phyloP scores from a whole-genome alignment of 495 filamentous ascomycete species.

The Platismatia glauca region DNA sequence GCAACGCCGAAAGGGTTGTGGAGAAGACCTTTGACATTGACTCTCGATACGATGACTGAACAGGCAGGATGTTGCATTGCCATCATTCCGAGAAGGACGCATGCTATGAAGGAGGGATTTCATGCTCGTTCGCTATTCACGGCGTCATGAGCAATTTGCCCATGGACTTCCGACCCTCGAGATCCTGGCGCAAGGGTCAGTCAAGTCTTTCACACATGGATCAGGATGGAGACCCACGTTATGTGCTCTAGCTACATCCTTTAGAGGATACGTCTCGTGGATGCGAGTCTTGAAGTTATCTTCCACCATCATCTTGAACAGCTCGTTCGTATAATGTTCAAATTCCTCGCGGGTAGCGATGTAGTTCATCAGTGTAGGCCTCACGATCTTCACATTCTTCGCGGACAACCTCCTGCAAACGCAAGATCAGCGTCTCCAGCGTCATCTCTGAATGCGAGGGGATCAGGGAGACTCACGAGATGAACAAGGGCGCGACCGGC shows the following conservation, averaged over 20 bases:
- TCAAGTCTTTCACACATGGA: not conserved
- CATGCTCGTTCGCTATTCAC: conserved; percentile 8
- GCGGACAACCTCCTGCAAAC: conserved; percentile 42
- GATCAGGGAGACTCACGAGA: conserved; percentile 46
- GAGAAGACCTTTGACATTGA: conserved; percentile 7
- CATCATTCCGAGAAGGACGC: not conserved
- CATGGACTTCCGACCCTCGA: conserved; percentile 74
- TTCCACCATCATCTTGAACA: conserved; percentile 61
- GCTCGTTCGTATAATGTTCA: conserved; percentile 57
- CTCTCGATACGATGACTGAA: not conserved
- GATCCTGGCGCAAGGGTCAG: conserved; percentile 41
- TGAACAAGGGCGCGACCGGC: conserved; percentile 63
- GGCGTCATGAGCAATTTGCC: conserved; percentile 50
- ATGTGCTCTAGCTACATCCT: conserved; percentile 67
- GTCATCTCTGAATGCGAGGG: conserved; percentile 1
- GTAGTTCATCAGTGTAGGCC: conserved; percentile 69
- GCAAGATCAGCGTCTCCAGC: not conserved
- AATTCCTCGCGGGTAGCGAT: conserved; percentile 69
- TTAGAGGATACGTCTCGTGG: conserved; percentile 74
- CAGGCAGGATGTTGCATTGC: not conserved
- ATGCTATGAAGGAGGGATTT: not conserved
- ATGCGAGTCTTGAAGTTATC: conserved; percentile 65
- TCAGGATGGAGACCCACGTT: conserved; percentile 30
- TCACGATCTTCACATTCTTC: conserved; percentile 74
- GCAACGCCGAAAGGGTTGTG: conserved; percentile 7